These are phyloP conservation scores for Pseudogymnoascus sp. DNA, from an alignment of 2,329 filamentous ascomycete species.

Conservation along the genomic window DNA sequence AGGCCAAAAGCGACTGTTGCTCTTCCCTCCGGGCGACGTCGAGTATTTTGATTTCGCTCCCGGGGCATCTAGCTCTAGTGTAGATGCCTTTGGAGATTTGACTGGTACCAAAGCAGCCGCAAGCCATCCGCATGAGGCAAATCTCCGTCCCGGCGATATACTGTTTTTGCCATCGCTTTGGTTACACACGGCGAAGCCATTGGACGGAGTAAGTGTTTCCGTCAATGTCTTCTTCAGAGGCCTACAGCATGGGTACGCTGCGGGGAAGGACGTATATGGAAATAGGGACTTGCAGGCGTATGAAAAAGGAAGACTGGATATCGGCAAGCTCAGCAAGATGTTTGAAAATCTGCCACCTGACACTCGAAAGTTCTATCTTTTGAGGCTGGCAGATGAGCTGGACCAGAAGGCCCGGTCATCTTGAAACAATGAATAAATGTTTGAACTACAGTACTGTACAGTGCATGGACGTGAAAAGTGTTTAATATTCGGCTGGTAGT, in stretches of 20 bases:
- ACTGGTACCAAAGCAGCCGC: constrained; percentile 33
- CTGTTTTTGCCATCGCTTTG: constrained; percentile 77
- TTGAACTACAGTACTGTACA: neutral
- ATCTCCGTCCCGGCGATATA: constrained; percentile 63
- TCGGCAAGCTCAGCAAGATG: constrained; percentile 56
- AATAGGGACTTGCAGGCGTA: constrained; percentile 80
- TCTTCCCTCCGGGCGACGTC: constrained; percentile 75
- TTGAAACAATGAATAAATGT: neutral
- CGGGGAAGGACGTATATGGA: constrained; percentile 77
- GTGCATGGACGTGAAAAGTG: neutral
- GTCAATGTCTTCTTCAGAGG: constrained; percentile 88
- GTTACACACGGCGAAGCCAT: constrained; percentile 67
- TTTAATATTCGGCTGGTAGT: neutral
- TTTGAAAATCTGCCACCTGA: constrained; percentile 60
- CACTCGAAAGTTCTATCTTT: constrained; percentile 66
- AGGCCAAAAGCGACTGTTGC: constrained; percentile 63
- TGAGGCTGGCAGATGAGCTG: constrained; percentile 64
- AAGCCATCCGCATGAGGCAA: constrained; percentile 59
- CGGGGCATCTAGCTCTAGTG: constrained; percentile 70
- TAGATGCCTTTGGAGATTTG: constrained; percentile 58
- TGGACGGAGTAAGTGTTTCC: constrained; percentile 56
- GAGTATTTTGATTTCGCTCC: constrained; percentile 61
- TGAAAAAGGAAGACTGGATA: constrained; percentile 68
- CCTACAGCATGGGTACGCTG: constrained; percentile 58
- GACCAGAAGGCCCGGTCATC: constrained; percentile 14